These are phyloP conservation scores for Torulaspora delbrueckii DNA, from an alignment of 805 yeast genomes.

Conservation along the genomic window DNA sequence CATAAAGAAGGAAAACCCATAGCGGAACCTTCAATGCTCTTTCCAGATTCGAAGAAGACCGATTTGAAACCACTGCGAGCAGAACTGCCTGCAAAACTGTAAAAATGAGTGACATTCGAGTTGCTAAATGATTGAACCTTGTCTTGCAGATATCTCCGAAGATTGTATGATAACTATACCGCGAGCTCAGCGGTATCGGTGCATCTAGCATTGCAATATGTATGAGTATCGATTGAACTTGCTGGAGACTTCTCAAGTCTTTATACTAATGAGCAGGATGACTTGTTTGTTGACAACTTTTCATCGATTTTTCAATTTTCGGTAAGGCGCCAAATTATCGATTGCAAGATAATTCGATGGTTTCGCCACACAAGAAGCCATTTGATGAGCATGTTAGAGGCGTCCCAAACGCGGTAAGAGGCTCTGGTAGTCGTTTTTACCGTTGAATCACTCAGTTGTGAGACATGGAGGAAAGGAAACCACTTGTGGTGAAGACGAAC, in stretches of 20 bases:
- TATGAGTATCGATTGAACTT: background rate
- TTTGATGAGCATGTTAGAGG: background rate
- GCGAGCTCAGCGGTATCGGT: conserved; percentile 18
- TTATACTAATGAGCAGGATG: background rate
- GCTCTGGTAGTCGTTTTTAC: background rate
- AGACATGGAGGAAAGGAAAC: conserved; percentile 26
- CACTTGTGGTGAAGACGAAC: conserved; percentile 8
- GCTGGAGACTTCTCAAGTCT: background rate
- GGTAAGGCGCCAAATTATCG: conserved; percentile 1
- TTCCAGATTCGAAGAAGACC: conserved; percentile 23
- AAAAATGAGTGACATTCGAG: conserved; percentile 34
- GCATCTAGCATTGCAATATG: conserved; percentile 12
- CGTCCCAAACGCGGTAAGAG: background rate
- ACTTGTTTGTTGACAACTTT: conserved; percentile 6
- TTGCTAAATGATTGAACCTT: conserved; percentile 38
- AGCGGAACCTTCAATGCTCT: conserved; percentile 26
- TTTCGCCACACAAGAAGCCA: conserved; percentile 6
- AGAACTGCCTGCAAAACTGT: conserved; percentile 29
- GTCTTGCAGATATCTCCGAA: conserved; percentile 41
- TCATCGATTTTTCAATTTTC: conserved; percentile 9
- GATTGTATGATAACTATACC: conserved; percentile 37
- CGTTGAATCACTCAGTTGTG: background rate
- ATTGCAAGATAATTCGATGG: background rate
- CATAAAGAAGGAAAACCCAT: conserved; percentile 27
- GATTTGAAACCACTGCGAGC: conserved; percentile 22